Percentiles rank a stretch among this genome's conserved stretches.
phyloP scores from a whole-genome alignment of 768 basidiomycete species.

The Pleurotus ostreatus region DNA sequence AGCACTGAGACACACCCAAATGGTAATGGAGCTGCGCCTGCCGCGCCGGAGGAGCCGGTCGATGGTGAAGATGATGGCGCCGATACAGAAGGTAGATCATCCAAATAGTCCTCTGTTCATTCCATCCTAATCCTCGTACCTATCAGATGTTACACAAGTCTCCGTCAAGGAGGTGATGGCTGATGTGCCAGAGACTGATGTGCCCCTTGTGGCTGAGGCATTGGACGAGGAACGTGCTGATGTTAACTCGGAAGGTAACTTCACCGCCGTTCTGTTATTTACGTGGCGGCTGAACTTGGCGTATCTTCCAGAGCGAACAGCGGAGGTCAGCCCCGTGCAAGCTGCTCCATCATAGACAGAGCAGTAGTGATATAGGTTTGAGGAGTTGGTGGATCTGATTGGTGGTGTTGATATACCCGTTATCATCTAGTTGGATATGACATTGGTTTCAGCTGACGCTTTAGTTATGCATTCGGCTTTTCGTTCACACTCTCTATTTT shows the following conservation, averaged over 20 bases:
- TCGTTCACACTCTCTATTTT: neutral
- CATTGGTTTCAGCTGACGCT: neutral
- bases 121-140: neutral
- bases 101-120: no score
- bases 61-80: neutral
- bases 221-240: neutral
- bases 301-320: neutral
- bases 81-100: neutral
- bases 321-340: neutral
- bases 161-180: neutral
- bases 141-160: neutral
- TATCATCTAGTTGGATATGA: neutral
- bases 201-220: neutral
- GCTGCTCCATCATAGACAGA: neutral
- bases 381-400: neutral
- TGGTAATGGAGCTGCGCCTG: neutral
- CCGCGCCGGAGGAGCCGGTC: neutral
- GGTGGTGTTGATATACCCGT: slow-evolving; percentile 2
- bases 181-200: neutral
- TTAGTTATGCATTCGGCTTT: neutral
- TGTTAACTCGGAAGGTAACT: neutral
- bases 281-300: neutral
- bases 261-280: neutral
- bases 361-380: neutral
- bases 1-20: slow-evolving; percentile 4